These are phyloP conservation scores for Sporothrix luriei DNA, from an alignment of 2,329 filamentous ascomycete genomes.

Conservation along the genomic window DNA sequence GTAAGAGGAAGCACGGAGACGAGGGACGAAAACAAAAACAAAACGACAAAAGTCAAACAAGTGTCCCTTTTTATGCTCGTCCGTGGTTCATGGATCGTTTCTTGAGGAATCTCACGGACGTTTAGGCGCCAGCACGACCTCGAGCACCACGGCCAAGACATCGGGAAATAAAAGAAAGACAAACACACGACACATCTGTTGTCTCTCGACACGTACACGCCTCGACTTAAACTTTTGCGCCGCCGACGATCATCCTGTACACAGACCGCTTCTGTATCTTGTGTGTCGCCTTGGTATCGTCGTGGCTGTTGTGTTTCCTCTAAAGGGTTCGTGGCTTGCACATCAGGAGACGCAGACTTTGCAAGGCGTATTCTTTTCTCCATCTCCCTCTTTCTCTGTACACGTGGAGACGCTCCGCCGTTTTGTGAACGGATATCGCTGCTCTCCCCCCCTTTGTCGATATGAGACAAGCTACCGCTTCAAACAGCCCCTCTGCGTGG, in stretches of 20 bases:
- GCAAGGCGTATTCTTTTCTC: not conserved
- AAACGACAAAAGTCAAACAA: constrained; percentile 6
- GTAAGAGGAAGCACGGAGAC: not conserved
- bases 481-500: constrained; percentile 2
- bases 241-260: constrained; percentile 6
- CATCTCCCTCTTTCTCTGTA: not conserved
- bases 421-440: not conserved
- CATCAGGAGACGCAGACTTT: constrained; percentile 5
- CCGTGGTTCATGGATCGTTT: constrained; percentile 14
- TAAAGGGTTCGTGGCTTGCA: not conserved
- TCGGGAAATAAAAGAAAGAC: not conserved
- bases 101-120: constrained; percentile 9
- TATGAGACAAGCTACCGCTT: constrained; percentile 24
- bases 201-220: not conserved
- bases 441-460: not conserved
- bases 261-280: constrained; percentile 8
- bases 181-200: not conserved
- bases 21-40: constrained; percentile 10
- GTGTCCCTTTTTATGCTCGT: constrained; percentile 12
- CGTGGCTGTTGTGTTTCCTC: not conserved
- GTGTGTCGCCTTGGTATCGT: not conserved
- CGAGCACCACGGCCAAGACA: not conserved
- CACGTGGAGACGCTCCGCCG: not conserved
- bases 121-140: not conserved
- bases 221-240: constrained; percentile 2